phyloP scores from a whole-genome alignment of 768 basidiomycete species.

The Guyanaporus albipodus region DNA sequence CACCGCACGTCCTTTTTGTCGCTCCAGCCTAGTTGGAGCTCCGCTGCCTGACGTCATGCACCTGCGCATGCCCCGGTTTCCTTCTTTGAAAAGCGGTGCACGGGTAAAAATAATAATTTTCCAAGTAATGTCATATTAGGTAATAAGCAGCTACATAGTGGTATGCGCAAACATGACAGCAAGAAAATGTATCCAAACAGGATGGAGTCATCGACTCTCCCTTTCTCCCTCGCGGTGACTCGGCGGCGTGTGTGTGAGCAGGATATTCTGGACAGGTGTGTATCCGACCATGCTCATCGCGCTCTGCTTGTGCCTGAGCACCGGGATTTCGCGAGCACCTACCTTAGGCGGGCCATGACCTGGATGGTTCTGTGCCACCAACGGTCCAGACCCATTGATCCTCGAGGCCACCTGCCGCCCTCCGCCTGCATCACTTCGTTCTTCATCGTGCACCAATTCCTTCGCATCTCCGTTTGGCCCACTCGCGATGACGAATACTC shows the following conservation, averaged over 20 bases:
- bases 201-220: constrained; percentile 6
- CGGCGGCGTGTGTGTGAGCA: constrained; percentile 65
- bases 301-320: constrained; percentile 51
- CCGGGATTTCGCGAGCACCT: constrained; percentile 41
- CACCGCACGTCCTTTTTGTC: constrained; percentile 31
- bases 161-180: background rate
- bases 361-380: constrained; percentile 30
- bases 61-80: constrained; percentile 1
- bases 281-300: constrained; percentile 61
- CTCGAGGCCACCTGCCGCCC: constrained; percentile 27
- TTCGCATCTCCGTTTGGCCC: constrained; percentile 35
- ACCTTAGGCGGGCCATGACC: constrained; percentile 47
- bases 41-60: constrained; percentile 34
- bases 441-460: constrained; percentile 29
- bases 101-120: background rate
- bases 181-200: too few relatives aligned
- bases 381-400: constrained; percentile 21
- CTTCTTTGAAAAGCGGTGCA: constrained; percentile 7
- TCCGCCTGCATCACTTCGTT: constrained; percentile 31
- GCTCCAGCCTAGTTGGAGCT: constrained; percentile 28
- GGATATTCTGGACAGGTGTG: constrained; percentile 72
- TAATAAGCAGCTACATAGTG: background rate
- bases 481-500: constrained; percentile 86
- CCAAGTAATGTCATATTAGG: background rate
- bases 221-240: constrained; percentile 41